Conservation (phyloP, 2,329 filamentous ascomycete species). For the Mollisiaceae sp. region DNA sequence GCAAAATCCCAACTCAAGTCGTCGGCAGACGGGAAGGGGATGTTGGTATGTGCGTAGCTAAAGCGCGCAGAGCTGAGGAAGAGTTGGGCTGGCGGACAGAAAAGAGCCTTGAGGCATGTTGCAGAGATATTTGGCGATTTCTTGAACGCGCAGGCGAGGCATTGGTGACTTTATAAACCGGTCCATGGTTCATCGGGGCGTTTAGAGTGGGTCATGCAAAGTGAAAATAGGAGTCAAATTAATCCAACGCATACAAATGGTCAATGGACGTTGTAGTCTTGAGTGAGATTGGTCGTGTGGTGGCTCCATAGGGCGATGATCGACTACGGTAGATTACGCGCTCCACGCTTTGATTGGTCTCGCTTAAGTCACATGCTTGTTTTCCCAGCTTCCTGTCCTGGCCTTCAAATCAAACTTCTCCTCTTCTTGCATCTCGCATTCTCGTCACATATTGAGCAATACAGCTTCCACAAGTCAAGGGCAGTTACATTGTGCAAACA, state of each 20-base stretch:
- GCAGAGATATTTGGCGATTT: slow-evolving; percentile 35
- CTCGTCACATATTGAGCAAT: neutral
- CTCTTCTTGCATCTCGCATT: neutral
- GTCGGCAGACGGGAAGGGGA: slow-evolving; percentile 49
- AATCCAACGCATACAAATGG: slow-evolving; percentile 7
- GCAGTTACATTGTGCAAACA: neutral
- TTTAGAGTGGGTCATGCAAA: slow-evolving; percentile 13
- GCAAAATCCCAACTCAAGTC: slow-evolving; percentile 46
- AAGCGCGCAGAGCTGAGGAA: slow-evolving; percentile 45
- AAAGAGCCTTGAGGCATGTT: slow-evolving; percentile 34
- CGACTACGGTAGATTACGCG: neutral
- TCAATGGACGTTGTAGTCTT: neutral
- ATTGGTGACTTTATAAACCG: slow-evolving; percentile 9
- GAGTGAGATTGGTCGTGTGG: neutral
- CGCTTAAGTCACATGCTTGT: neutral
- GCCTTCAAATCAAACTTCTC: neutral
- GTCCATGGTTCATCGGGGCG: slow-evolving; percentile 6
- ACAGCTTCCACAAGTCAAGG: neutral
- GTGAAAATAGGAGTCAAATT: neutral
- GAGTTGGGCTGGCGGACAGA: slow-evolving; percentile 51
- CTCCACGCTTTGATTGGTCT: neutral
- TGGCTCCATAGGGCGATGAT: neutral
- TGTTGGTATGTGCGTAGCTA: slow-evolving; percentile 51
- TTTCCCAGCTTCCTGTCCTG: neutral
- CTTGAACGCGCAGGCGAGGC: slow-evolving; percentile 24